These are phyloP conservation scores for Pseudopediastrum boryanum DNA, from an alignment of 139 green algal genomes.

Conservation along the genomic window DNA sequence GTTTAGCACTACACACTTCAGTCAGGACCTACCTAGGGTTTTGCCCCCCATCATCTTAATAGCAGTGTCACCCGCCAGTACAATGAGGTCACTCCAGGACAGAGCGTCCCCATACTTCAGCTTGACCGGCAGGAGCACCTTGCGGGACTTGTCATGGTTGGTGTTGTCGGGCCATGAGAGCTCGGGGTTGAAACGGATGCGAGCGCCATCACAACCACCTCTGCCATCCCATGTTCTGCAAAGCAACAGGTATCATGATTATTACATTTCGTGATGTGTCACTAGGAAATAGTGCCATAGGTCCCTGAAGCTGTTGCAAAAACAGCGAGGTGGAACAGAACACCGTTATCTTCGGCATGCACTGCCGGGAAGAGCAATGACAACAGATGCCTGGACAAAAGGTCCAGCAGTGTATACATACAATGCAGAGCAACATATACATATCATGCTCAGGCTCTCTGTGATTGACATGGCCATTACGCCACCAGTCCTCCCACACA, in stretches of 20 bases:
- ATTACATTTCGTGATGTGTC: not conserved
- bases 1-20: too few species aligned
- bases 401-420: not conserved
- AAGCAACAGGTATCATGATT: not conserved
- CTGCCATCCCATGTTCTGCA: conserved; percentile 24
- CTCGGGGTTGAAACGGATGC: conserved; percentile 27
- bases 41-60: conserved; percentile 48
- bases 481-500: too few species aligned
- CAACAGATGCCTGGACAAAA: not conserved
- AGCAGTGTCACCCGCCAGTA: conserved; percentile 40
- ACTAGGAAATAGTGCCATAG: not conserved
- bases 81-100: conserved; percentile 53
- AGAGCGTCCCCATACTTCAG: conserved; percentile 20
- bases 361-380: not conserved
- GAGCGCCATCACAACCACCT: conserved; percentile 9
- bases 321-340: too few species aligned
- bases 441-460: too few species aligned
- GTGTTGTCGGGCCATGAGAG: conserved; percentile 31
- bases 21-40: too few species aligned
- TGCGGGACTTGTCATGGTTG: conserved; percentile 34
- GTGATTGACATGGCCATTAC: too few species aligned
- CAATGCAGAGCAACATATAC: not conserved
- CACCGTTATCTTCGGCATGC: not conserved
- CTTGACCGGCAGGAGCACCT: conserved; percentile 36
- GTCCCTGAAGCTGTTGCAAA: too few species aligned